These are phyloP conservation scores for Mallotus japonicus DNA, from an alignment of 441 rosid species.

Conservation along the genomic window DNA sequence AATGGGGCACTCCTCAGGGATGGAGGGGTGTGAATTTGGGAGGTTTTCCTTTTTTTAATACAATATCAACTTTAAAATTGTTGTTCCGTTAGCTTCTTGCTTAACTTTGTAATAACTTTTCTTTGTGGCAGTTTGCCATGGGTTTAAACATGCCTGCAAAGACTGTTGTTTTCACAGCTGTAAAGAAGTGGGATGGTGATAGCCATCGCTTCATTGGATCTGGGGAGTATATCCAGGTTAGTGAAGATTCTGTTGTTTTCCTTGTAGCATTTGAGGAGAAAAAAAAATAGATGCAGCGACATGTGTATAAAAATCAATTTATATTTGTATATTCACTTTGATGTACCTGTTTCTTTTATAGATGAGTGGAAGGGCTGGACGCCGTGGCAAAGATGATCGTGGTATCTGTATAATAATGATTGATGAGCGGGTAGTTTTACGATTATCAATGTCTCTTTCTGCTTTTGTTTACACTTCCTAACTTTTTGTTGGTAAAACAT, in stretches of 20 bases:
- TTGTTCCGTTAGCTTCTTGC: slow-evolving; percentile 6
- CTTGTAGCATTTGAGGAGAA: slow-evolving; percentile 7
- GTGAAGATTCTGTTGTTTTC: slow-evolving; percentile 31
- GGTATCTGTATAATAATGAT: slow-evolving; percentile 97
- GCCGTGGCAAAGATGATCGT: slow-evolving; percentile 96
- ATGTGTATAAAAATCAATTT: background rate
- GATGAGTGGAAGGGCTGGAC: slow-evolving; percentile 99
- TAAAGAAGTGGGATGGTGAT: slow-evolving; percentile 98
- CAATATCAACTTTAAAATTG: slow-evolving; percentile 5
- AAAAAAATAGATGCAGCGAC: background rate
- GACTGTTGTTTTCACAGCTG: slow-evolving; percentile 92
- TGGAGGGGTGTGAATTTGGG: slow-evolving; percentile 16
- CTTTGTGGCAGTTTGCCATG: slow-evolving; percentile 83
- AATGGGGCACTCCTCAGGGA: slow-evolving; percentile 5
- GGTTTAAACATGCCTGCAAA: slow-evolving; percentile 99
- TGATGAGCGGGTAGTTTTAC: slow-evolving; percentile 73
- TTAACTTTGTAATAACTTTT: slow-evolving; percentile 14
- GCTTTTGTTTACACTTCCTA: background rate
- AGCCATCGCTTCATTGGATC: slow-evolving; percentile 93
- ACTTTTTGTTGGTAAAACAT: background rate
- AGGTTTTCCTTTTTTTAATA: slow-evolving; percentile 21
- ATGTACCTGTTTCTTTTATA: slow-evolving; percentile 31
- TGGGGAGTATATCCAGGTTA: slow-evolving; percentile 97
- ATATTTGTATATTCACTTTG: slow-evolving; percentile 15
- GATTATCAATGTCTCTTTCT: background rate